A percentile compares a stretch with the other conserved stretches of the same genome.
These are phyloP conservation scores for Bremia lactucae DNA, from an alignment of 352 stramenopile genomes.

Conservation along the genomic window DNA sequence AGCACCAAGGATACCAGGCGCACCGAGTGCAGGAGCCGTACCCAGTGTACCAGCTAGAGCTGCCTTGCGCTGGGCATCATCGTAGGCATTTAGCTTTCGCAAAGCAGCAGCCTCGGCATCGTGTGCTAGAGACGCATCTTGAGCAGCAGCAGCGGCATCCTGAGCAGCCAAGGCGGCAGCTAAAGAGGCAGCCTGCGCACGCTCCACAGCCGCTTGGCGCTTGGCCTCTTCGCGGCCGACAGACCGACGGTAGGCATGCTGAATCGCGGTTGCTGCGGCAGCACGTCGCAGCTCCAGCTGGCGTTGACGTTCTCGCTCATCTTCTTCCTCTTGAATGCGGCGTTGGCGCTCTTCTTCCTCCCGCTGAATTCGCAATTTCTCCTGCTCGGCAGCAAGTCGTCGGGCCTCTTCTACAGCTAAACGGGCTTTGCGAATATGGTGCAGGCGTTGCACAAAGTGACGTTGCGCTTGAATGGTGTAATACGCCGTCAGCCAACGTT, in stretches of 20 bases:
- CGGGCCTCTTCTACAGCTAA: constrained; percentile 71
- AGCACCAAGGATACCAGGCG: constrained; percentile 35
- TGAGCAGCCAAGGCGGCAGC: constrained; percentile 64
- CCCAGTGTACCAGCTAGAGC: constrained; percentile 38
- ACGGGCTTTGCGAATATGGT: constrained; percentile 71
- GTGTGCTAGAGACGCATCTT: constrained; percentile 58
- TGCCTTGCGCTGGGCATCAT: constrained; percentile 39
- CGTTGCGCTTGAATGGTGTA: constrained; percentile 62
- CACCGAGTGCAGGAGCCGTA: constrained; percentile 43
- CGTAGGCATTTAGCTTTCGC: constrained; percentile 51
- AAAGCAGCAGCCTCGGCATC: constrained; percentile 69
- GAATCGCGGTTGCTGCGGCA: constrained; percentile 49
- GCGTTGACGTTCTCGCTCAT: constrained; percentile 56
- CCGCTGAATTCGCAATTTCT: constrained; percentile 40
- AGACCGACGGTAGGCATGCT: constrained; percentile 57
- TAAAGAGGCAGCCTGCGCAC: constrained; percentile 58
- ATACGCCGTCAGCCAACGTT: constrained; percentile 65
- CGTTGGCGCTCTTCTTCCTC: constrained; percentile 65
- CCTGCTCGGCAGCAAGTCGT: constrained; percentile 59
- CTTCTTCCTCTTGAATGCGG: constrained; percentile 41
- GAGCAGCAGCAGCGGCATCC: constrained; percentile 60
- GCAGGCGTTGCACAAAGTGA: constrained; percentile 68
- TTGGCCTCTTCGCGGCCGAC: constrained; percentile 62
- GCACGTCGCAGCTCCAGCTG: constrained; percentile 41
- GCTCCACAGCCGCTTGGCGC: constrained; percentile 48